Evolutionary conservation across 495 filamentous ascomycete species (phyloP), one percentile per base, ranked within the genome.

Genomic region (Penicillium canescens): DNA sequence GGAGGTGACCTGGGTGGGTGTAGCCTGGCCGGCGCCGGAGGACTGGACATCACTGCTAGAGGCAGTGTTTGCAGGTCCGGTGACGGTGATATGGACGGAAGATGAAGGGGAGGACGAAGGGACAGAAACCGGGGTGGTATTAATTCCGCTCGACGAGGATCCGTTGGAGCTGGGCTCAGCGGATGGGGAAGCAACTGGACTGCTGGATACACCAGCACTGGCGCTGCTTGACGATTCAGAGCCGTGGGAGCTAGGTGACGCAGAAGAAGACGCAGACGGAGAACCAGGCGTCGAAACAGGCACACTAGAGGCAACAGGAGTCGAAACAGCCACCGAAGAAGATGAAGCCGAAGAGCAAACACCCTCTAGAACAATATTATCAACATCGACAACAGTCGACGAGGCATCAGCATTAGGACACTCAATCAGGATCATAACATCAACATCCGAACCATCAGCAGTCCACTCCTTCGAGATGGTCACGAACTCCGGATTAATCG

Each of bases 401-500:
- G 7, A 40, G 7, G 6, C 18, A 0, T 11, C 23, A 3, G 36
- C 36, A 38, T 4, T 24, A 5, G 26, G 16, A 18, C 48, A 50
- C 4, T 23, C 13, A 9, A 50, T 42, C 2, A 41, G 7, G 28
- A 50, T 9, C 24, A 50, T 14, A 9, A 50, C 11, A 21, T 50
- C 48, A 13, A 21, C 28, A 20, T 12, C n/a, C 1, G 48, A n/a
- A 10, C 11, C 18, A 24, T 6, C 14, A 34, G 38, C 28, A 18
- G 28, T 35, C 48, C 48, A 50, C 14, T 41, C 16, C 48, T 34
- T 24, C 13, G 48, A 42, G 12, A 50, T 26, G 2, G 48, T 42
- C 37, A 50, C 23, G 6, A 23, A 50, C 37, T 39, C 28, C 6
- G 28, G 8, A 12, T 12, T 42, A 1, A 13, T 9, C 3, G 26